phyloP scores from a whole-genome alignment of 169 alveolate species.

The Fabrea salina region DNA sequence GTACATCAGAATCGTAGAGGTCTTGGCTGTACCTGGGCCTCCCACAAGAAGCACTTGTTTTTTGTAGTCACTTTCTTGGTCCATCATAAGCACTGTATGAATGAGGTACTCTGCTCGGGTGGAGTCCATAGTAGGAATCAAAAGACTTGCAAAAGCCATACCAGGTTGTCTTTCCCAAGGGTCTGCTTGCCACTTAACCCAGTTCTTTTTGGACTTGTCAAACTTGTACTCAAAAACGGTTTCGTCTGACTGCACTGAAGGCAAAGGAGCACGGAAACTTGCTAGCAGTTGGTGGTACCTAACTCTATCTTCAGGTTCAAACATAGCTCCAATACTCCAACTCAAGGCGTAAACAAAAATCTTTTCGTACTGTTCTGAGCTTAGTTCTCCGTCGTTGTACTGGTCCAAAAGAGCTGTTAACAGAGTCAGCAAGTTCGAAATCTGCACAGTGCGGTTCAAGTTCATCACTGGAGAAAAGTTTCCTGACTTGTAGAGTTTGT shows the following conservation, averaged over 20 bases:
- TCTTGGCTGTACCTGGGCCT: conserved; percentile 96
- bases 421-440: conserved; percentile 79
- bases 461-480: conserved; percentile 86
- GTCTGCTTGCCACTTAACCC: conserved; percentile 87
- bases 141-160: conserved; percentile 85
- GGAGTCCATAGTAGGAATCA: conserved; percentile 94
- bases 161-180: conserved; percentile 83
- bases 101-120: conserved; percentile 90
- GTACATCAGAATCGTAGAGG: conserved; percentile 92
- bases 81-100: conserved; percentile 70
- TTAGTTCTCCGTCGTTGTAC: conserved; percentile 74
- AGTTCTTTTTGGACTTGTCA: conserved; percentile 66
- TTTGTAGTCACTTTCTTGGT: conserved; percentile 63
- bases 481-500: conserved; percentile 40
- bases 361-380: conserved; percentile 71
- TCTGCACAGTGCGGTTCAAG: conserved; percentile 79
- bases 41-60: conserved; percentile 86
- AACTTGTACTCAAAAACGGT: conserved; percentile 83
- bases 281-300: conserved; percentile 78
- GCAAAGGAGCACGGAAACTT: conserved; percentile 76
- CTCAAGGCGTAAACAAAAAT: conserved; percentile 79
- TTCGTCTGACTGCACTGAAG: conserved; percentile 72
- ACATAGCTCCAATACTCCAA: conserved; percentile 92
- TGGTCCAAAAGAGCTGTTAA: conserved; percentile 76
- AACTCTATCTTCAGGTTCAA: conserved; percentile 88